Conservation (phyloP, 1,284 basidiomycete species). For the Omphalotus olearius region DNA sequence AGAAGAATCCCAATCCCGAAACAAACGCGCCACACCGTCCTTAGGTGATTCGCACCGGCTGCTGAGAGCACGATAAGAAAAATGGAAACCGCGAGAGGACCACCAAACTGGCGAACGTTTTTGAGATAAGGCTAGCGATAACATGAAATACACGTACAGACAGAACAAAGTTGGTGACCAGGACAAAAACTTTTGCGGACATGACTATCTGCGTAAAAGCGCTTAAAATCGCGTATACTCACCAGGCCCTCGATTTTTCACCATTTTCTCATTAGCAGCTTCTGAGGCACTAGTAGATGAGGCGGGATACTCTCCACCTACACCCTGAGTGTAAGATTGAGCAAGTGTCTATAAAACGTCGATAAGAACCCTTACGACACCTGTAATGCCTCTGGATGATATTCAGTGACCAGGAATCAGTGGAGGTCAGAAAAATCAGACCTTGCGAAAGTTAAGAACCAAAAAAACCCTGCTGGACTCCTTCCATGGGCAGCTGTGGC, state of each 20-base stretch:
- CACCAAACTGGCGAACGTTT: conserved; percentile 44
- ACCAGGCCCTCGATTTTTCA: conserved; percentile 61
- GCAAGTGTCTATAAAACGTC: background rate
- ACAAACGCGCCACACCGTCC: conserved; percentile 73
- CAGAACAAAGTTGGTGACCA: conserved; percentile 72
- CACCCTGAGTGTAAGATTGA: conserved; percentile 38
- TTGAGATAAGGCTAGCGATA: background rate
- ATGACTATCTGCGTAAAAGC: conserved; percentile 5
- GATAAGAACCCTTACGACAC: conserved; percentile 44
- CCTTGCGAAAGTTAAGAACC: conserved; percentile 73
- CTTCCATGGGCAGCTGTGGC: conserved; percentile 69
- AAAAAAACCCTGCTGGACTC: conserved; percentile 61
- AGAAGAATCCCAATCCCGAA: conserved; percentile 71
- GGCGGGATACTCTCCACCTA: conserved; percentile 77
- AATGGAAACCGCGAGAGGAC: conserved; percentile 64
- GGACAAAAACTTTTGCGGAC: conserved; percentile 49
- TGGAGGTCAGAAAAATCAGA: conserved; percentile 7
- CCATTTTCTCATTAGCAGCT: conserved; percentile 68
- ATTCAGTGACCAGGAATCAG: background rate
- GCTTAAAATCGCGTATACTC: conserved; percentile 1
- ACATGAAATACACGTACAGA: conserved; percentile 19
- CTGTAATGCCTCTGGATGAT: conserved; percentile 49
- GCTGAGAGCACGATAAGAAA: conserved; percentile 72
- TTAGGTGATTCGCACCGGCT: conserved; percentile 58
- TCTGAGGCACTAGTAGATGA: conserved; percentile 48